Conservation (phyloP, 2,329 filamentous ascomycete genomes). For the Colletotrichum navitas region DNA sequence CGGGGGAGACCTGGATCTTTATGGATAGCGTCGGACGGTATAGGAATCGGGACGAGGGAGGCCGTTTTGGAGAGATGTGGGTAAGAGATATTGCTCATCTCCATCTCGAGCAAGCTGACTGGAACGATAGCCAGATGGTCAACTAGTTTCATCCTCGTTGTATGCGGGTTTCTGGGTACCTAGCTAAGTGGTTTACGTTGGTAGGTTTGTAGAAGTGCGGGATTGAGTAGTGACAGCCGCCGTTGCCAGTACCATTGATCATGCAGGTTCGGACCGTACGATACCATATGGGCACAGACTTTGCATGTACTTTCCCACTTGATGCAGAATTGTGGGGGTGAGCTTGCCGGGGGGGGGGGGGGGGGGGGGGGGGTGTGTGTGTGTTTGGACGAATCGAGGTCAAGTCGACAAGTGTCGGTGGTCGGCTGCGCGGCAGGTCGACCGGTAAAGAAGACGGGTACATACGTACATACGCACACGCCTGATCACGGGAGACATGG, state of each 20-base stretch:
- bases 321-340: slow-evolving; percentile 2
- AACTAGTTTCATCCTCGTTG: neutral
- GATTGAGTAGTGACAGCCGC: neutral
- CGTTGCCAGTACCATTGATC: neutral
- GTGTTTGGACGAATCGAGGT: neutral
- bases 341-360: neutral
- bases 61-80: slow-evolving; percentile 2
- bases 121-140: neutral
- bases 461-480: neutral
- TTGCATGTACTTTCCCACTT: neutral
- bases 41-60: neutral
- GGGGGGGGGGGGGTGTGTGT: no score
- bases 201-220: neutral
- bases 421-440: neutral
- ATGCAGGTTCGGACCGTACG: neutral
- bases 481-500: neutral
- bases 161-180: neutral
- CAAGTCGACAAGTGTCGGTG: slow-evolving; percentile 14
- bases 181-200: neutral
- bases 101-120: neutral
- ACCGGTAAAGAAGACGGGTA: neutral
- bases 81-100: neutral
- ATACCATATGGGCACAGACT: slow-evolving; percentile 1
- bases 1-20: slow-evolving; percentile 24
- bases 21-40: neutral